Base-by-base conservation (phyloP, 139 green algal genomes). In the Coccomyxa sp. region DNA sequence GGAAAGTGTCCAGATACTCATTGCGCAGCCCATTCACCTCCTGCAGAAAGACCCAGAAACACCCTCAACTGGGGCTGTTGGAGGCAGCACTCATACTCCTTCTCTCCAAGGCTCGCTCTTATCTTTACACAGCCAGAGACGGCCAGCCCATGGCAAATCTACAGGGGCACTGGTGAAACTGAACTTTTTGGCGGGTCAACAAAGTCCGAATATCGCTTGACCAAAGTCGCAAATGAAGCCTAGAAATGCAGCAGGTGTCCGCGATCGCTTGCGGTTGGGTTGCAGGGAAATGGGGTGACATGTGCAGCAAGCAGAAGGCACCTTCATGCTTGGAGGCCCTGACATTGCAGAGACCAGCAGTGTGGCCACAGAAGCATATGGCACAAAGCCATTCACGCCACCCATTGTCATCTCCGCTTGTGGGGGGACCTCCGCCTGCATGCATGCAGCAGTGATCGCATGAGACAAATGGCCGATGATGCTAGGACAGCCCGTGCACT, bases 371-470 rank as follows among this genome's bases (percentile, higher is more conserved):
- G 94, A 79, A 75, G 90, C 92, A 89, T 98, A 98, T 0, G 94
- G 91, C 86, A 96, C 77, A 82, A 97, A 98, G 57, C 95, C 95
- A 31, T 91, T 86, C 51, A 91, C 86, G 18, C 95, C 95, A 23
- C 87, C 89, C 13, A 97, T 84, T 32, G 32, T 88, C 89, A 98
- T 92, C 31, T 92, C 58, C 13, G 83, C 80, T 84, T 98, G 94
- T 0, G 92, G 81, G 4, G 92, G 93, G 23, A 97, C 68, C 87
- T 98, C 94, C 0, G 82, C 91, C 93, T 96, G 91, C 74, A 82
- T 58, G 13, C 51, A 21, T 0, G 77, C 30, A 1, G 18, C 18
- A 25, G 21, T 11, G 9, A 71, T 9, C 63, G 10, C 38, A 51
- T 51, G 38, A 51, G 38, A 51, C 38, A 51, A 51, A 51, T 51